phyloP scores from a whole-genome alignment of 148 eudicot species.

The Vaccinium myrtillus region DNA sequence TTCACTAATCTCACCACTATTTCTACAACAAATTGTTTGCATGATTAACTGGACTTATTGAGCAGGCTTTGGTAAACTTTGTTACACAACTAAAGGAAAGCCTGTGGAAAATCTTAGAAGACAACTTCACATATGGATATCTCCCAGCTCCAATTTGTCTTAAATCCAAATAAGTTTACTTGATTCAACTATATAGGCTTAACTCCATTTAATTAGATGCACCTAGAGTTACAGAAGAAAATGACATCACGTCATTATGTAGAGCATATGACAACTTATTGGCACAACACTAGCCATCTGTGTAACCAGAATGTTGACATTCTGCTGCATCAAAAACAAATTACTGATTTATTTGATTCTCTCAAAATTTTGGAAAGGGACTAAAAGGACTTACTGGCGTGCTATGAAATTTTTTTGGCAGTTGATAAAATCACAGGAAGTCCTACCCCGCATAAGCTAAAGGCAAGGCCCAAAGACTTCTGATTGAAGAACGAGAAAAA shows the following conservation, averaged over 20 bases:
- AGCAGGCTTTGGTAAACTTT: background rate
- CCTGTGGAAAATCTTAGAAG: background rate
- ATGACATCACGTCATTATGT: background rate
- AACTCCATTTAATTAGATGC: background rate
- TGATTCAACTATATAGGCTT: background rate
- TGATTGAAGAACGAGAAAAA: too few relatives aligned
- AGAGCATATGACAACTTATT: background rate
- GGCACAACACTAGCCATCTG: background rate
- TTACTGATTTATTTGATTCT: background rate
- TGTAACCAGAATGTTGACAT: background rate
- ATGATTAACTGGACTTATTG: background rate
- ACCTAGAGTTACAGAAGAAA: background rate
- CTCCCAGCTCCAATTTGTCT: background rate
- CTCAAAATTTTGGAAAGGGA: background rate
- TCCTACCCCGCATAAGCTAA: background rate
- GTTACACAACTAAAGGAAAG: background rate
- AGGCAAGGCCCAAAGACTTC: background rate
- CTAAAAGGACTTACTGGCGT: background rate
- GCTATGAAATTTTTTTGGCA: background rate
- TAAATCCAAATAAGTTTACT: background rate
- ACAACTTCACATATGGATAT: background rate
- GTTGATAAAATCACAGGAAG: background rate
- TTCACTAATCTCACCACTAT: background rate
- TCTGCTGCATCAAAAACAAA: background rate
- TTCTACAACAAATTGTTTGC: background rate